A percentile compares a stretch with the other conserved stretches of the same genome.
Evolutionary conservation across 2,329 filamentous ascomycete species (phyloP).

Genomic region (Sclerotinia subarctica): DNA sequence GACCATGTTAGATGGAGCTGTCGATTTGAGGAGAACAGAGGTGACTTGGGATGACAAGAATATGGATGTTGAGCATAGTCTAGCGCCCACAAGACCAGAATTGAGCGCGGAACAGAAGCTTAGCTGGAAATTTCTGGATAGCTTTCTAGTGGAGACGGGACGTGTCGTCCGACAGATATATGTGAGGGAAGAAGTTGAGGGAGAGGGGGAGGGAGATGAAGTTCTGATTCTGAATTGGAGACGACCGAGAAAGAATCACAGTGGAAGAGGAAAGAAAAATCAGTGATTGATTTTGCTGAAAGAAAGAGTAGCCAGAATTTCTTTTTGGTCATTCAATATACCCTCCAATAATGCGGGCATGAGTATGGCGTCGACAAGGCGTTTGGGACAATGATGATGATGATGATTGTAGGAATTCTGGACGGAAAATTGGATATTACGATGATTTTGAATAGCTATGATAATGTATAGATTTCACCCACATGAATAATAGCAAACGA

Average conservation of each 20-base stretch:
- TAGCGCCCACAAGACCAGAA: conserved; percentile 50
- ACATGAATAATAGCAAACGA: neutral
- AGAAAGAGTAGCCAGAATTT: neutral
- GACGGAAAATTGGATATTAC: neutral
- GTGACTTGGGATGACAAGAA: conserved; percentile 41
- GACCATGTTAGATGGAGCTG: neutral
- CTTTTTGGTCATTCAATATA: neutral
- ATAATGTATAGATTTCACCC: conserved; percentile 2
- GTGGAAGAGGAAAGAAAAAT: neutral
- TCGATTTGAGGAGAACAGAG: conserved; percentile 41
- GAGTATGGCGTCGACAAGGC: neutral
- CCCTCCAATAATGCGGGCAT: neutral
- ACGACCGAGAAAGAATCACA: neutral
- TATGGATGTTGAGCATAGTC: conserved; percentile 48
- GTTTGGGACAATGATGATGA: neutral
- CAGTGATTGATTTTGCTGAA: neutral
- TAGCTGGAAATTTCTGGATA: conserved; percentile 56
- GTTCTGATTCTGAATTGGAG: conserved; percentile 35
- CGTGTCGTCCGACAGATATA: conserved; percentile 33
- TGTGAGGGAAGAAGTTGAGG: conserved; percentile 25
- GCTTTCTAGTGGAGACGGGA: conserved; percentile 37
- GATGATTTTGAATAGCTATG: conserved; percentile 2
- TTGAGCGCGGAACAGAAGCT: conserved; percentile 53
- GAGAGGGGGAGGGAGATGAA: conserved; percentile 28
- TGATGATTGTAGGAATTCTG: neutral